Base-by-base conservation (phyloP, 768 basidiomycete species). In the Lanmaoa rubissima region DNA sequence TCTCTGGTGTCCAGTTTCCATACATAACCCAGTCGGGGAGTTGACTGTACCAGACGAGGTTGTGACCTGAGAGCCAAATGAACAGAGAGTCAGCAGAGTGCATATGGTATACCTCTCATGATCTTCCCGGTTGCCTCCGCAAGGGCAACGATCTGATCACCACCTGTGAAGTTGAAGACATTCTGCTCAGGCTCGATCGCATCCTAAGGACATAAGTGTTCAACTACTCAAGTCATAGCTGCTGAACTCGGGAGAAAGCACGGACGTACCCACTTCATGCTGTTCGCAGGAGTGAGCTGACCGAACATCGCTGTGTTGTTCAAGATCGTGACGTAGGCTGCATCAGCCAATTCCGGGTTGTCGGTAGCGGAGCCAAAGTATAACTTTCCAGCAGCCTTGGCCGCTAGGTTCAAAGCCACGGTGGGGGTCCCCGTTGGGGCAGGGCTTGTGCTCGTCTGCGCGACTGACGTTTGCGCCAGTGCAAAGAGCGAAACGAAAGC, bases 341-440 rank as follows among this genome's bases (percentile, higher is more conserved):
- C 55, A 54, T 82, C 74, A 12, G 62, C 69, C 39, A 82, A 65
- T 65, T 81, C 78, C 2, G 70, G 67, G 65, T 78, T 79, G 64
- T 79, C 78, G 3, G 79, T 79, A 31, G 79, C 79, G 46, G 75
- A 68, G 31, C 80, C 79, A 49, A 80, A 80, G 70, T 81, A 82
- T 10, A 73, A 57, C 65, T 79, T 79, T 2, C 76, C 75, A 5
- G 74, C 70, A 6, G 72, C 65, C 61, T 67, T 73, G 3, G 79
- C 77, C 5, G 73, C 69, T 9, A 60, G 62, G 65, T 79, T 70
- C 10, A 79, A 60, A 32, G 55, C 21, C 26, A 58, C 38, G 8
- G 28, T 39, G n/a, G 50, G 45, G 7, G 54, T 61, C 13, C 51
- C 34, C 0, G 36, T 56, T 16, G 48, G 39, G 45, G 51, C 34